phyloP scores from a whole-genome alignment of 2,329 filamentous ascomycete genomes.

The Eutypella sp. region DNA sequence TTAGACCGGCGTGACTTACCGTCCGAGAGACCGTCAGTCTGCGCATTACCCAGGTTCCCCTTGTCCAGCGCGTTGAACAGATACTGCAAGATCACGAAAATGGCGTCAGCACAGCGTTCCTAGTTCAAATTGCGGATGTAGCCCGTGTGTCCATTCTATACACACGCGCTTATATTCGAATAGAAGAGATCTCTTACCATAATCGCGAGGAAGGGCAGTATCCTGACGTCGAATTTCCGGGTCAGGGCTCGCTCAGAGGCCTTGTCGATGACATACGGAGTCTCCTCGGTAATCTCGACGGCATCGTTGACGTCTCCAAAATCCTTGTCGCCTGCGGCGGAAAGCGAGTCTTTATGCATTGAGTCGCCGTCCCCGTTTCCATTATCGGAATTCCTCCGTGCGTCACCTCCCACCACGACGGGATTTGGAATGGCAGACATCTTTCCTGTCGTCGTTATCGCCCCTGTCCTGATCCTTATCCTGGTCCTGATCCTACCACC shows the following conservation, averaged over 20 bases:
- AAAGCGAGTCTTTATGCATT: slow-evolving; percentile 9
- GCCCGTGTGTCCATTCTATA: too few species aligned
- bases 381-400: too few species aligned
- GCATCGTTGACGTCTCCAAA: slow-evolving; percentile 17
- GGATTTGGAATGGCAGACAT: too few species aligned
- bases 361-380: too few species aligned
- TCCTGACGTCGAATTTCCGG: slow-evolving; percentile 49
- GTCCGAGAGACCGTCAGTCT: slow-evolving; percentile 46
- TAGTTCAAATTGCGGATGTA: too few species aligned
- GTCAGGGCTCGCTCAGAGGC: slow-evolving; percentile 45
- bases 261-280: slow-evolving; percentile 30
- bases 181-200: slow-evolving; percentile 36
- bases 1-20: slow-evolving; percentile 12
- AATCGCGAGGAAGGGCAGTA: slow-evolving; percentile 48
- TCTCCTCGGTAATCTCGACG: slow-evolving; percentile 31
- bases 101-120: background rate
- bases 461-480: too few species aligned
- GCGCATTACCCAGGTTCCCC: slow-evolving; percentile 50
- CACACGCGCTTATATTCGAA: too few species aligned
- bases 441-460: too few species aligned
- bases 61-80: slow-evolving; percentile 46
- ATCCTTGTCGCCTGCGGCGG: slow-evolving; percentile 9
- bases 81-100: slow-evolving; percentile 20
- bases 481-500: too few species aligned
- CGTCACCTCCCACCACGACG: too few species aligned